phyloP scores from a whole-genome alignment of 805 yeast genomes.

The Yarrowia sp. region DNA sequence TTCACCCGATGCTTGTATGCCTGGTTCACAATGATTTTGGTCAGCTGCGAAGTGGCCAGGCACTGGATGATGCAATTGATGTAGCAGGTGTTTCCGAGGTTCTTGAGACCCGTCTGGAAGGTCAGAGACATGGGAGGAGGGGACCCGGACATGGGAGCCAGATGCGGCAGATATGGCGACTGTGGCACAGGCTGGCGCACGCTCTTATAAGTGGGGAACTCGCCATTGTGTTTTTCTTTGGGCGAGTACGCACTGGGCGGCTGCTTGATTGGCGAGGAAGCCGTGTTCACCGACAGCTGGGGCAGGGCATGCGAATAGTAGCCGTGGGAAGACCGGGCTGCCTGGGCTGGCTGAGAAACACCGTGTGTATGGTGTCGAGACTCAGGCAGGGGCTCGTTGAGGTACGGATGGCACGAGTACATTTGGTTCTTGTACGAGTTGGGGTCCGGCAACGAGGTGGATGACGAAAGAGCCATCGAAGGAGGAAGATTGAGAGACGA shows the following conservation, averaged over 20 bases:
- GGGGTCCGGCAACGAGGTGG: conserved; percentile 20
- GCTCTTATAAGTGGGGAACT: conserved; percentile 22
- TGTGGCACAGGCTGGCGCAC: conserved; percentile 17
- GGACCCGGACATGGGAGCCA: conserved; percentile 27
- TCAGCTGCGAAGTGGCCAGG: conserved; percentile 68
- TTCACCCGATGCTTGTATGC: conserved; percentile 73
- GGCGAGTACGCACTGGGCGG: conserved; percentile 36
- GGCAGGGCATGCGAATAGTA: conserved; percentile 36
- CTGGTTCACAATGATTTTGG: conserved; percentile 66
- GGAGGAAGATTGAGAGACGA: conserved; percentile 4
- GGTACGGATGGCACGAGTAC: conserved; percentile 29
- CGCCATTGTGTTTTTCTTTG: conserved; percentile 16
- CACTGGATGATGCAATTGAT: conserved; percentile 93
- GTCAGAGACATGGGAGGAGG: conserved; percentile 44
- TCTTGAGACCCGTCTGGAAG: conserved; percentile 73
- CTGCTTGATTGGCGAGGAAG: conserved; percentile 32
- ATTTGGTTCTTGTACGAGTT: conserved; percentile 19
- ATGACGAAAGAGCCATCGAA: conserved; percentile 2
- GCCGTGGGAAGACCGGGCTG: conserved; percentile 20
- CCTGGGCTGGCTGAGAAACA: conserved; percentile 35
- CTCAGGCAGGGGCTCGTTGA: conserved; percentile 37
- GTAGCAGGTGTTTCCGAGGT: conserved; percentile 91
- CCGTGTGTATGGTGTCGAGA: conserved; percentile 31
- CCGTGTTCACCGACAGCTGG: conserved; percentile 22
- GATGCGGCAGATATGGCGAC: conserved; percentile 27